Base-by-base conservation (phyloP, 129 eudicot species). In the Lonicera japonica region DNA sequence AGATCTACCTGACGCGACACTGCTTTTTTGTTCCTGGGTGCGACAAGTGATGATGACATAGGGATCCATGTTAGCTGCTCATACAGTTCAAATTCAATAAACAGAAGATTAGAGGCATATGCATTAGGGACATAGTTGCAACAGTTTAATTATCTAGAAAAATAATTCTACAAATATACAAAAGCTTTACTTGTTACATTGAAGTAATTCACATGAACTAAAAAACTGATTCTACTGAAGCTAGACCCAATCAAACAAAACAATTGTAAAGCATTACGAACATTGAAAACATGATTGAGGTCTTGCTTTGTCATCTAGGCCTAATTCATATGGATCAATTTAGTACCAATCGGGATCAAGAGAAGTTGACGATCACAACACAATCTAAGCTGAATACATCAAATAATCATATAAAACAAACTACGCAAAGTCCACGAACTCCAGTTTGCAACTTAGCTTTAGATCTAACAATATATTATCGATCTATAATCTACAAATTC, bases 51-150 rank as follows among this genome's bases (percentile, higher is more conserved):
- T 64, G 18, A 78, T 60, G 66, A 61, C 96, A 67, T 88, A 84
- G 3, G 96, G 96, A 66, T 88, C 96, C 95, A 87, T 81, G 24
- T 78, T 68, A 19, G 55, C 95, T 81, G 80, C 47, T 54, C 59
- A 56, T 14, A 64, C 54, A 34, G 11, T 48, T 58, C 20, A 60
- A 11, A 5, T 25, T 47, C 25, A 54, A 67, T 60, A 19, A 40
- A 15, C 38, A 3, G 39, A 57, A 72, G 15, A 46, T 54, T 20
- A 29, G 41, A 43, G 34, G 13, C 17, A 39, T 38, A 39, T 39
- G 59, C 17, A 11, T 43, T 45, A 34, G 39, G 9, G 19, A 8
- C 5, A 57, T 14, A 43, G 8, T 43, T 43, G 50, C 50, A 43
- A 43, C 50, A 14, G 50, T 43, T 10, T 43, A 4, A 43, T 43